Percentiles rank a stretch among this genome's conserved stretches.
Conservation (phyloP, 1,284 basidiomycete genomes). For the Melampsora abietis-canadensis region DNA sequence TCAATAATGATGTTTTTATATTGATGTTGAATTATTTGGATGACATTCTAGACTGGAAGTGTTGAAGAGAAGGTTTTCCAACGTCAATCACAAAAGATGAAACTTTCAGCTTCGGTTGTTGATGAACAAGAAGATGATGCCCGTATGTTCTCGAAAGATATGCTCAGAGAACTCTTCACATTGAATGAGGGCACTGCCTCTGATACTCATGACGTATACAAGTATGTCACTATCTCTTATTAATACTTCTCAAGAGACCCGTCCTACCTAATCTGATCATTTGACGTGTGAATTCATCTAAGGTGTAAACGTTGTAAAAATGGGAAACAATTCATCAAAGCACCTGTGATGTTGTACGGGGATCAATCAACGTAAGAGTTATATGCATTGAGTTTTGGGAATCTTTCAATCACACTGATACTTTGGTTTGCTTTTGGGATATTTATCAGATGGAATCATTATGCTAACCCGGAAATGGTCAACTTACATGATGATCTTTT, state of each 20-base stretch:
- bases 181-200: constrained; percentile 76
- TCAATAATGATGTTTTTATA: not conserved
- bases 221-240: constrained; percentile 3
- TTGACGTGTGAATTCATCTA: constrained; percentile 46
- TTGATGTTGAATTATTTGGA: constrained; percentile 50
- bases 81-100: constrained; percentile 78
- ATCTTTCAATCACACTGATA: no score
- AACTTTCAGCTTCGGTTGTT: constrained; percentile 92
- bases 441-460: constrained; percentile 85
- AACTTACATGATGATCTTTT: constrained; percentile 94
- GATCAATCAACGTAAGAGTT: constrained; percentile 86
- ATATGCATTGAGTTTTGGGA: constrained; percentile 32
- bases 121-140: constrained; percentile 95
- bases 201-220: constrained; percentile 48
- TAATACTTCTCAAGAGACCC: not conserved
- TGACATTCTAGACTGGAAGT: constrained; percentile 82
- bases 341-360: constrained; percentile 84
- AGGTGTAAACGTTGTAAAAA: constrained; percentile 68
- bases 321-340: constrained; percentile 77
- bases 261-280: not conserved
- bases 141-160: constrained; percentile 87
- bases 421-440: constrained; percentile 3
- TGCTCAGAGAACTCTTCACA: constrained; percentile 83
- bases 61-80: constrained; percentile 80
- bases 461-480: constrained; percentile 78